Evolutionary conservation across 2,329 filamentous ascomycete genomes (phyloP), one percentile per base, ranked within the genome.

Genomic region (Corniculantispora saksenae): DNA sequence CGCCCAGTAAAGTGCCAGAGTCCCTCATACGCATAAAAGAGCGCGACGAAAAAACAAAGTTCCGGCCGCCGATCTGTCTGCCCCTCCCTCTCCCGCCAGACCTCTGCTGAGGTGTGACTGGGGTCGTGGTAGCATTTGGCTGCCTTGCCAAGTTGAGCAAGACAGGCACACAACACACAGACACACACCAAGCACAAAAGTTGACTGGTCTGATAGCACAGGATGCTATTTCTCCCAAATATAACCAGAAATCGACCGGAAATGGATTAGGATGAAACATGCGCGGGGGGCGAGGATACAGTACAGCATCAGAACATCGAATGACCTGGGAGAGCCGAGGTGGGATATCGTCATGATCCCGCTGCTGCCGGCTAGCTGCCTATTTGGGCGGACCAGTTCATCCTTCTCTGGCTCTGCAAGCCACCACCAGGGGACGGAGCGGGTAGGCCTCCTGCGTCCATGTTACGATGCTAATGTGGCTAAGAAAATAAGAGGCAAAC

Each of bases 191-290:
- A n/a, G n/a, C n/a, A n/a, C n/a, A n/a, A n/a, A 25, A 59, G 56
- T 29, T 47, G 55, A 59, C 56, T 25, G 23, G 56, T 55, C 51
- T 55, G 29, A 55, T 38, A 38, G 13, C 35, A 38, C 35, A 38
- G 17, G 9, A 55, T 55, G 51, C n/a, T 23, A 13, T 10, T 12
- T 50, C 47, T 50, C 21, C 47, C 23, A 35, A 19, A 54, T 54
- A 13, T 29, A 27, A 9, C 8, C 43, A 59, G 19, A 50, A 60
- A n/a, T 2, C 29, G 3, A 7, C 59, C 48, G 48, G 48, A 54
- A 61, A 53, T 50, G 35, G 59, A 54, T 29, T 54, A 61, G 48
- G 35, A 61, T 32, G 59, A 32, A 54, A 54, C 59, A 35, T 55
- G 27, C 48, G 48, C 25, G 57, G 13, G 38, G 54, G n/a, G 23